Base-by-base conservation (phyloP, 139 green algal genomes). In the Chlorella vulgaris region DNA sequence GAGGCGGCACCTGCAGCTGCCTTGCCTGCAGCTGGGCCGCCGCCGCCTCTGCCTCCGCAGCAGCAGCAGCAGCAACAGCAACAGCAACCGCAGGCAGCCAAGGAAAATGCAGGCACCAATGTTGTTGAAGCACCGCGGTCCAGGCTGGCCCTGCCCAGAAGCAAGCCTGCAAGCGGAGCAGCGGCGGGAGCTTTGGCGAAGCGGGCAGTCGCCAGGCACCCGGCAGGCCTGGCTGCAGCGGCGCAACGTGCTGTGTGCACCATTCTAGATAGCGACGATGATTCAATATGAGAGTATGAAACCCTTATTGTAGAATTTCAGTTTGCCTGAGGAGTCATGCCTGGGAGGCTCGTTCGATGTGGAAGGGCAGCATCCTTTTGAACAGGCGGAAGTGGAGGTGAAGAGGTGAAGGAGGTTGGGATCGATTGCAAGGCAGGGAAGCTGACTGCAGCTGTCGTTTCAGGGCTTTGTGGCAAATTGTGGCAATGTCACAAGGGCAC, bases 21-120 rank as follows among this genome's bases (percentile, higher is more conserved):
- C 13, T 31, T 33, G 47, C 47, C 47, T 58, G 7, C 18, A 29
- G 63, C 31, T 8, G 29, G 29, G 63, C 33, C 8, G 63, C 29
- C 8, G 63, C 29, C 40, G 63, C 18, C 38, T 22, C 19, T 7
- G 39, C 38, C 67, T 18, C 47, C 31, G 29, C 69, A 66, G 47
- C 47, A 43, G 36, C 73, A 50, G 7, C 73, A 47, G 53, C 35
- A 39, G 55, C 53, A 39, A 53, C 26, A 29, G 51, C 31, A 28
- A 10, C 50, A 67, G 51, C 53, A 43, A 42, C 28, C 4, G 43
- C 1, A 7, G 26, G 66, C 31, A 19, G 43, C 33, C n/a, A 81
- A 81, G 40, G 75, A 81, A 61, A 81, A 81, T 29, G 61, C 61
- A 2, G 39, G 29, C 0, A 40, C 13, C 10, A 63, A 73, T 15